These are phyloP conservation scores for Verticillium alfalfae DNA, from an alignment of 2,329 filamentous ascomycete genomes.

Conservation along the genomic window DNA sequence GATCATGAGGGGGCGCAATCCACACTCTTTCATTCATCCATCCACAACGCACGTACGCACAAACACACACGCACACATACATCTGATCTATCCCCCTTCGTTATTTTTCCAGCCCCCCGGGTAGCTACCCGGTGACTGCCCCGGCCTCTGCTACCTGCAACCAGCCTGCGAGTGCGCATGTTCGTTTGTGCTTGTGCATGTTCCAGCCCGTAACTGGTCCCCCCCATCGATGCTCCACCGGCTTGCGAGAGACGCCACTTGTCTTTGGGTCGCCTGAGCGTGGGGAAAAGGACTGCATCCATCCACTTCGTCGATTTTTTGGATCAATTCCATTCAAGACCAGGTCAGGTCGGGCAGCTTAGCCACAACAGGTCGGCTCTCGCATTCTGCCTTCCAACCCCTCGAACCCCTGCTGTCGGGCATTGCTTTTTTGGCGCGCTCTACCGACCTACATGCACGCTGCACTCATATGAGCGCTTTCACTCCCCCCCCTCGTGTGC, in stretches of 20 bases:
- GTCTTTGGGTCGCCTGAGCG: background rate
- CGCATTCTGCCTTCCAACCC: background rate
- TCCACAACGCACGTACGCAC: background rate
- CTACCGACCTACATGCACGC: background rate
- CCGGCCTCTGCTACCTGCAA: background rate
- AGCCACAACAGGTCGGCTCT: background rate
- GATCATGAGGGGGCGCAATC: background rate
- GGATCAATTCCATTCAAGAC: background rate
- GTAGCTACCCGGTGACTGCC: background rate
- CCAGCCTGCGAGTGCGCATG: background rate
- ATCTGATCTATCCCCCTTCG: background rate
- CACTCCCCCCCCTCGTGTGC: background rate
- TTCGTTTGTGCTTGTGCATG: background rate
- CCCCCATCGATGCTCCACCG: background rate
- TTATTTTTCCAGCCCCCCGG: background rate
- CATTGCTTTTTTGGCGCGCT: background rate
- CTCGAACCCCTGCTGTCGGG: background rate
- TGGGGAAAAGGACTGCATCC: background rate
- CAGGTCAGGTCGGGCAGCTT: background rate
- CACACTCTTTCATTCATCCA: background rate
- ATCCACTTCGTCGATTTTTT: background rate
- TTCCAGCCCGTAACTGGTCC: background rate
- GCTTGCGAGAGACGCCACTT: background rate
- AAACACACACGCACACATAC: background rate
- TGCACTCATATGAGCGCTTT: background rate